A percentile compares a stretch with the other conserved stretches of the same genome.
phyloP scores from a whole-genome alignment of 2,329 filamentous ascomycete species.

The Diaporthe citriasiana region DNA sequence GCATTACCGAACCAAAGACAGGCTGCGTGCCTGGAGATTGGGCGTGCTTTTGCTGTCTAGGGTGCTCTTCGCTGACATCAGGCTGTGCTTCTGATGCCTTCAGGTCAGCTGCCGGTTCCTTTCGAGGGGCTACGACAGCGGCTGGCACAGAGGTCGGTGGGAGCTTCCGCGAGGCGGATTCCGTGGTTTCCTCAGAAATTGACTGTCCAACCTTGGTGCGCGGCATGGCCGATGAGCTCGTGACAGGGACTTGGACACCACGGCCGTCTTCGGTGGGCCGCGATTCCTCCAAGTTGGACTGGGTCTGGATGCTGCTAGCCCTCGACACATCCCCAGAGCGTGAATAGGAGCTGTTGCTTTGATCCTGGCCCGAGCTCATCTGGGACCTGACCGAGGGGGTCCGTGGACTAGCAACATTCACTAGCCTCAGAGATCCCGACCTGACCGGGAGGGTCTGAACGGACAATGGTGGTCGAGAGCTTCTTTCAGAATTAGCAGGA shows the following conservation, averaged over 20 bases:
- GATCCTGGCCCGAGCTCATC: constrained; percentile 61
- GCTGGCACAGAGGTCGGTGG: background rate
- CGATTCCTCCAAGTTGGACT: constrained; percentile 58
- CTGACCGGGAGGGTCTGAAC: constrained; percentile 57
- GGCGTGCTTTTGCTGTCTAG: constrained; percentile 16
- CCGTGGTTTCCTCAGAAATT: constrained; percentile 59
- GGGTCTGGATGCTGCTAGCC: constrained; percentile 57
- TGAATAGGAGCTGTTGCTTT: constrained; percentile 54
- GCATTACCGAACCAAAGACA: constrained; percentile 46
- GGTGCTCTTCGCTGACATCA: background rate
- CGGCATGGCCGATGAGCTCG: constrained; percentile 37
- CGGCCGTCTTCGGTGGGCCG: constrained; percentile 45
- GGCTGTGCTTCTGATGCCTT: background rate
- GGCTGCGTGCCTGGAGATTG: constrained; percentile 40
- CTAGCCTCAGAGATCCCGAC: constrained; percentile 68
- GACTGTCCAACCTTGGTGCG: constrained; percentile 50
- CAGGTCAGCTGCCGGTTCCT: background rate
- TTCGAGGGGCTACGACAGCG: background rate
- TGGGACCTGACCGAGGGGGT: constrained; percentile 65
- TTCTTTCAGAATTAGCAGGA: constrained; percentile 63
- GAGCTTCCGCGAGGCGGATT: constrained; percentile 28
- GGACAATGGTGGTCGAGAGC: constrained; percentile 49
- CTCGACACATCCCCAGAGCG: constrained; percentile 58
- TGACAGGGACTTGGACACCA: constrained; percentile 11
- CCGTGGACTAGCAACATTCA: constrained; percentile 68